Percentiles rank a stretch among this genome's conserved stretches.
These are phyloP conservation scores for Amyloporia xantha DNA, from an alignment of 768 basidiomycete species.

Conservation along the genomic window DNA sequence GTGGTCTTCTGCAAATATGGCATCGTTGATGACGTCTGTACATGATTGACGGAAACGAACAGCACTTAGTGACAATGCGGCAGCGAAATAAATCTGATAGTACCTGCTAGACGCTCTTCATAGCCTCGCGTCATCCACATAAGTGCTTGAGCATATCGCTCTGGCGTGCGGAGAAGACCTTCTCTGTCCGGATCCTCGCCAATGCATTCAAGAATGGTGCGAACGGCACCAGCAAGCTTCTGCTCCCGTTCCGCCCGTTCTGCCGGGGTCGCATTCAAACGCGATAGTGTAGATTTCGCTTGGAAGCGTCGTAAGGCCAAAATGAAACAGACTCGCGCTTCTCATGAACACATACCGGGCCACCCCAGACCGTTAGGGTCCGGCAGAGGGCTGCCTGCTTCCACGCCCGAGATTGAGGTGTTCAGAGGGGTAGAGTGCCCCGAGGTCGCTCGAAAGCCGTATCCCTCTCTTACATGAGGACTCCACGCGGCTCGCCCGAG, in stretches of 20 bases:
- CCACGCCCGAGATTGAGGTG: conserved; percentile 23
- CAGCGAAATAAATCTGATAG: conserved; percentile 11
- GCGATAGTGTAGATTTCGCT: conserved; percentile 88
- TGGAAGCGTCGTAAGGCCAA: conserved; percentile 12
- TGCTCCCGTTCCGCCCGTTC: conserved; percentile 69
- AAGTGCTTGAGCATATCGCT: conserved; percentile 92
- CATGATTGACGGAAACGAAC: too few species aligned
- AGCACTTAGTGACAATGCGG: neutral
- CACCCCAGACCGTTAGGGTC: conserved; percentile 80
- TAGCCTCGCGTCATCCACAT: conserved; percentile 99
- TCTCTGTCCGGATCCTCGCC: conserved; percentile 97
- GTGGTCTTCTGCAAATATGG: conserved; percentile 97
- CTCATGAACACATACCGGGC: conserved; percentile 57
- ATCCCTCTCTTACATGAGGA: conserved; percentile 59
- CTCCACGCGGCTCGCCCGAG: conserved; percentile 1
- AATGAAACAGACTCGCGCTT: conserved; percentile 3
- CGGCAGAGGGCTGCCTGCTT: conserved; percentile 29
- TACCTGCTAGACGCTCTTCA: conserved; percentile 89
- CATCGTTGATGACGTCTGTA: conserved; percentile 95
- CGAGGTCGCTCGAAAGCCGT: conserved; percentile 72
- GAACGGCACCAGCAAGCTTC: conserved; percentile 76
- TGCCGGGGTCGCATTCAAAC: conserved; percentile 72
- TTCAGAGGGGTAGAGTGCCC: conserved; percentile 57
- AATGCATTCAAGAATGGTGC: conserved; percentile 92
- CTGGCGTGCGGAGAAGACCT: conserved; percentile 86